phyloP scores from a whole-genome alignment of 2,329 filamentous ascomycete genomes.

The Pyrenochaeta sp. region DNA sequence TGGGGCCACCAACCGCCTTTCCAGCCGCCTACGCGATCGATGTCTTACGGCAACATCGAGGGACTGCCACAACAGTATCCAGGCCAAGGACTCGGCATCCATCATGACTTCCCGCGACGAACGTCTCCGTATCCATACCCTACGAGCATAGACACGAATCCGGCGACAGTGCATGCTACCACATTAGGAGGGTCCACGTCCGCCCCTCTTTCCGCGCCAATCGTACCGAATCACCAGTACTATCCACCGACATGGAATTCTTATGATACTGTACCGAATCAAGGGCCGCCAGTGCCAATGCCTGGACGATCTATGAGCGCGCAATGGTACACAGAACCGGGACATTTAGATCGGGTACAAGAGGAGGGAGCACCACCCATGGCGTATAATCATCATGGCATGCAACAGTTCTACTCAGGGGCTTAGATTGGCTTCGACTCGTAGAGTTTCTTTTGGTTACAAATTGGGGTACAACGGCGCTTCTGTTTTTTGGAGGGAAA shows the following conservation, averaged over 20 bases:
- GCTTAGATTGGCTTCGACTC: constrained; percentile 17
- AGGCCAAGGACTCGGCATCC: constrained; percentile 40
- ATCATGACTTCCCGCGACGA: constrained; percentile 43
- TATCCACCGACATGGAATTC: constrained; percentile 45
- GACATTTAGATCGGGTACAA: constrained; percentile 46
- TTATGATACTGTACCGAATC: constrained; percentile 34
- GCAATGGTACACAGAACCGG: constrained; percentile 46
- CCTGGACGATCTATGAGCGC: constrained; percentile 45
- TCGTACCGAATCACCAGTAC: constrained; percentile 40
- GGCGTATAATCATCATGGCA: constrained; percentile 35
- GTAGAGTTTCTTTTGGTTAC: constrained; percentile 1
- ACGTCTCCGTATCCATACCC: constrained; percentile 47
- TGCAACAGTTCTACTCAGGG: constrained; percentile 43
- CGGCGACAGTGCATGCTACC: constrained; percentile 32
- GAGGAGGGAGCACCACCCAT: constrained; percentile 45
- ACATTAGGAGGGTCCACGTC: constrained; percentile 36
- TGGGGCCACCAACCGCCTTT: constrained; percentile 39
- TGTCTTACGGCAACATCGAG: constrained; percentile 53
- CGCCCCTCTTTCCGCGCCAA: constrained; percentile 46
- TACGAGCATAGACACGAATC: constrained; percentile 43
- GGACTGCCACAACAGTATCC: constrained; percentile 45
- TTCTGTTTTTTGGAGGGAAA: constrained; percentile 2
- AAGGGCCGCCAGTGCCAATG: constrained; percentile 38
- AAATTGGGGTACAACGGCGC: constrained; percentile 2
- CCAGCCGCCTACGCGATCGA: constrained; percentile 46